Percentiles rank a stretch among this genome's conserved stretches.
Conservation (phyloP, 495 filamentous ascomycete genomes). For the Aspergillus steynii region DNA sequence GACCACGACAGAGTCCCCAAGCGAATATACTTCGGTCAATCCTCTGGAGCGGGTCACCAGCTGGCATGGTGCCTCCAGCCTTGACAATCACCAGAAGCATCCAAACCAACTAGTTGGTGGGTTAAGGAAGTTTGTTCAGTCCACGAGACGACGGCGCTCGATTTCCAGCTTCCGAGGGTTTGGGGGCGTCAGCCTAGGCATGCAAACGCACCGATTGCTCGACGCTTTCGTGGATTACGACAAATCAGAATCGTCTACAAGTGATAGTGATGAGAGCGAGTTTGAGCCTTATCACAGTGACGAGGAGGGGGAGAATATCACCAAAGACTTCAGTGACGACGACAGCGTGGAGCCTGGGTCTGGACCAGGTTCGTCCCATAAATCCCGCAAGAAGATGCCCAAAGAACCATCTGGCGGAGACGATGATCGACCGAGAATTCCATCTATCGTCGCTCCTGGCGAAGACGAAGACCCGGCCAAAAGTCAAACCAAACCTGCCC, state of each 20-base stretch:
- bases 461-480: constrained; percentile 39
- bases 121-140: constrained; percentile 50
- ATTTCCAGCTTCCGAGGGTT: constrained; percentile 64
- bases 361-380: not conserved
- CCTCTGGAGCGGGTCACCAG: constrained; percentile 31
- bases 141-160: constrained; percentile 56
- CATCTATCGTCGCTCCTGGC: constrained; percentile 49
- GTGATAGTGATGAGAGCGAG: constrained; percentile 48
- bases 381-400: constrained; percentile 4
- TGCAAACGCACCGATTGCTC: constrained; percentile 73
- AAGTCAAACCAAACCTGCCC: constrained; percentile 25
- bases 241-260: constrained; percentile 46
- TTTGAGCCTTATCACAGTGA: constrained; percentile 41
- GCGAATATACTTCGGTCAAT: constrained; percentile 16
- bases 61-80: constrained; percentile 58
- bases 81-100: constrained; percentile 47
- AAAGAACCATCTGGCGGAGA: constrained; percentile 5
- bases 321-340: constrained; percentile 4
- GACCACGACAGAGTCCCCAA: constrained; percentile 22
- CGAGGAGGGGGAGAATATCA: constrained; percentile 39
- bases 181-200: constrained; percentile 66
- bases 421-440: constrained; percentile 30
- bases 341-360: constrained; percentile 1
- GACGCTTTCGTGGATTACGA: constrained; percentile 62
- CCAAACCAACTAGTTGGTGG: constrained; percentile 45